phyloP scores from a whole-genome alignment of 768 basidiomycete species.

The Termitomyces sp. region DNA sequence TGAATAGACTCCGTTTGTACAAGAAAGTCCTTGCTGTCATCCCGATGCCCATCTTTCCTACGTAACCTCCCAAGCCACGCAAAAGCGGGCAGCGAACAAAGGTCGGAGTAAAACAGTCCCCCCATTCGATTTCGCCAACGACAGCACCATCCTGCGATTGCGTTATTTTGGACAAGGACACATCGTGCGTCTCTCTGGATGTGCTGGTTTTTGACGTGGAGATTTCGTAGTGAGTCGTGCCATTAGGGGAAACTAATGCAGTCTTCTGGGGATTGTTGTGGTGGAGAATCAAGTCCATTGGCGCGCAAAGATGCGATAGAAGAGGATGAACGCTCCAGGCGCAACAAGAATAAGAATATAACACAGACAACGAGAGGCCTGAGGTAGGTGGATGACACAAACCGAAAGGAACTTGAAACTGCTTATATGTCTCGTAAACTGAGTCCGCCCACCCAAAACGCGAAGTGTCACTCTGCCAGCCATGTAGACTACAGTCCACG shows the following conservation, averaged over 20 bases:
- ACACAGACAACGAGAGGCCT: not conserved
- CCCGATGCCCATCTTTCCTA: slow-evolving; percentile 24
- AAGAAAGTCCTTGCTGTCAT: slow-evolving; percentile 36
- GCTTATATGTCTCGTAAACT: not conserved
- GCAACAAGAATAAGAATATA: not conserved
- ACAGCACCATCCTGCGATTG: slow-evolving; percentile 36
- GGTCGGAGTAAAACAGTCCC: slow-evolving; percentile 35
- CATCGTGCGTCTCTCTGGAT: slow-evolving; percentile 19
- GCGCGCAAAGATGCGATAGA: not conserved
- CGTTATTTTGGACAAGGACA: slow-evolving; percentile 35
- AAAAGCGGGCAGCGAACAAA: slow-evolving; percentile 37
- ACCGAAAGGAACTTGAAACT: not conserved
- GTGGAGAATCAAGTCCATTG: slow-evolving; percentile 51
- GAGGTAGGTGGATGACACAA: not conserved
- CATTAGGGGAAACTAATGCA: slow-evolving; percentile 45
- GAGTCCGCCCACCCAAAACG: not conserved
- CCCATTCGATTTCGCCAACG: slow-evolving; percentile 51
- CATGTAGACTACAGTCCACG: not conserved
- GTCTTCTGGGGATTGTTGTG: slow-evolving; percentile 49
- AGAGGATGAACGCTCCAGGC: slow-evolving; percentile 7
- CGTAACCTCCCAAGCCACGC: slow-evolving; percentile 22
- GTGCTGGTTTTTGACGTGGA: slow-evolving; percentile 28
- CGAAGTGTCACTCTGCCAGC: not conserved
- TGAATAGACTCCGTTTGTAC: slow-evolving; percentile 38
- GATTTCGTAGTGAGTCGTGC: slow-evolving; percentile 46